A percentile compares a stretch with the other conserved stretches of the same genome.
These are phyloP conservation scores for Leccinum subrobustum DNA, from an alignment of 1,284 basidiomycete genomes.

Conservation along the genomic window DNA sequence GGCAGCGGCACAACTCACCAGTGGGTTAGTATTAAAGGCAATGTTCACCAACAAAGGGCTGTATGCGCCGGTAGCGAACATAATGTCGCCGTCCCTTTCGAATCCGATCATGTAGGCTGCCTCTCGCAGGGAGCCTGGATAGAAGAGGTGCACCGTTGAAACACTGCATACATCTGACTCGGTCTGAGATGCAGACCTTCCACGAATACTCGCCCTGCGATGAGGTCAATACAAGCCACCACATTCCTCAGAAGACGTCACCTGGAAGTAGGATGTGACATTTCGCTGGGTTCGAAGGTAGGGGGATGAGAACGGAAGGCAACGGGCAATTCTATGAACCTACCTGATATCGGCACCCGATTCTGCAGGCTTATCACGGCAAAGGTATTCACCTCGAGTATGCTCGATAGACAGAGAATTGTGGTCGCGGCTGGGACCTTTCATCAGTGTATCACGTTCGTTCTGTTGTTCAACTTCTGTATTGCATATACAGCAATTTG, in stretches of 20 bases:
- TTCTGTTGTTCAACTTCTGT: not conserved
- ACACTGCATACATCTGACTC: not conserved
- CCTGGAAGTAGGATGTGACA: constrained; percentile 52
- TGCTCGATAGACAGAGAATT: too few species aligned
- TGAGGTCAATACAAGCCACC: not conserved
- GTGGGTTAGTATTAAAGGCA: constrained; percentile 19
- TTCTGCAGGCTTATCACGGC: too few species aligned
- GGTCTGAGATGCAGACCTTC: constrained; percentile 19
- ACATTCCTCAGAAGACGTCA: not conserved
- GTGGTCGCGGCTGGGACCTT: not conserved
- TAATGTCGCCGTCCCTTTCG: constrained; percentile 54
- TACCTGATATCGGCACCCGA: constrained; percentile 39
- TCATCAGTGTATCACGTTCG: not conserved
- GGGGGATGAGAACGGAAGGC: not conserved
- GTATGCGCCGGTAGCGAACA: constrained; percentile 62
- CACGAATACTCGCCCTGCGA: constrained; percentile 64
- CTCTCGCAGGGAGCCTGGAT: constrained; percentile 48
- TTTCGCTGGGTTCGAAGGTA: constrained; percentile 37
- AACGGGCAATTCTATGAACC: constrained; percentile 25
- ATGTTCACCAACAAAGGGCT: constrained; percentile 62
- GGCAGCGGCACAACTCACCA: not conserved
- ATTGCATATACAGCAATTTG: not conserved
- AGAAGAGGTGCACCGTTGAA: not conserved
- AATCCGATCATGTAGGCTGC: constrained; percentile 73
- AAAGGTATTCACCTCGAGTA: too few species aligned